Percentiles rank a stretch among this genome's conserved stretches.
Evolutionary conservation across 192 early-diverging fungal species (phyloP).

Genomic region (Entomortierella chlamydospora): DNA sequence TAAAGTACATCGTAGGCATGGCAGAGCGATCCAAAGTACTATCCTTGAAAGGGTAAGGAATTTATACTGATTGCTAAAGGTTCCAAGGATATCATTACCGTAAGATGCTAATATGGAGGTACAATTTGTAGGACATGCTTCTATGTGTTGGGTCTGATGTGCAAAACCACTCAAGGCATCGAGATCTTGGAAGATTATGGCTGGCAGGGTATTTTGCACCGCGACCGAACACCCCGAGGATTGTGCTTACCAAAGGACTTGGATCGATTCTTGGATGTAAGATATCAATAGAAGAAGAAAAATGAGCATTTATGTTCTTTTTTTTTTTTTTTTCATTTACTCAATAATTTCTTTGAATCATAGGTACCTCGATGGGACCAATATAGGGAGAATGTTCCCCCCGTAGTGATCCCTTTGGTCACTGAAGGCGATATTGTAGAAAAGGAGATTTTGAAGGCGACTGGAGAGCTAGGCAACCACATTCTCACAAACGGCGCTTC

Average conservation of each 20-base stretch:
- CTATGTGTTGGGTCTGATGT: constrained; percentile 78
- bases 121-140: constrained; percentile 71
- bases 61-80: neutral
- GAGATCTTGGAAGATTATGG: constrained; percentile 77
- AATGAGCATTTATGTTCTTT: neutral
- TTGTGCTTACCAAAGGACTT: constrained; percentile 77
- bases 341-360: neutral
- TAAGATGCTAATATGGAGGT: neutral
- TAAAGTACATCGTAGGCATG: constrained; percentile 77
- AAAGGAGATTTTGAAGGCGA: constrained; percentile 73
- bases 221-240: constrained; percentile 62
- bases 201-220: constrained; percentile 76
- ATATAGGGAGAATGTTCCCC: constrained; percentile 52
- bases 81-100: neutral
- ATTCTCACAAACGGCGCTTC: constrained; percentile 85
- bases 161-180: constrained; percentile 74
- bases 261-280: constrained; percentile 70
- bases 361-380: constrained; percentile 62
- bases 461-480: constrained; percentile 86
- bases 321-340: neutral
- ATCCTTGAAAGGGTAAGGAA: constrained; percentile 78
- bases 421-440: constrained; percentile 53
- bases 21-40: constrained; percentile 74
- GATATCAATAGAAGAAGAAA: neutral
- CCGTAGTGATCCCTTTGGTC: constrained; percentile 47